A percentile compares a stretch with the other conserved stretches of the same genome.
Conservation (phyloP, 768 basidiomycete genomes). For the Calocera viscosa region DNA sequence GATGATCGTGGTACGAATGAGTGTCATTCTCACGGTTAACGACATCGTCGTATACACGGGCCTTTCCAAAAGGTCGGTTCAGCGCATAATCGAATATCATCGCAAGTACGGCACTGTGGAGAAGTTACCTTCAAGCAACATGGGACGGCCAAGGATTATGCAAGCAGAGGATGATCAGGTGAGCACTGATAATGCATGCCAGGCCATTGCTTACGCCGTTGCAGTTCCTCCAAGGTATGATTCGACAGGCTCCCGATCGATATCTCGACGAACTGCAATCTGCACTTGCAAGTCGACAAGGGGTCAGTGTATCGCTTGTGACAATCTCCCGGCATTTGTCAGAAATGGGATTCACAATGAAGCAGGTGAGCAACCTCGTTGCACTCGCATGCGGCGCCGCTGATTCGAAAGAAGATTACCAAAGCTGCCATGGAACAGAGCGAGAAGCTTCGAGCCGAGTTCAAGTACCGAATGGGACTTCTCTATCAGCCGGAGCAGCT, state of each 20-base stretch:
- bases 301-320: not conserved
- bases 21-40: not conserved
- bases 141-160: not conserved
- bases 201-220: not conserved
- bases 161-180: not conserved
- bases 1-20: conserved; percentile 8
- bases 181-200: not conserved
- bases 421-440: conserved; percentile 12
- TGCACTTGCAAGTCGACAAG: not conserved
- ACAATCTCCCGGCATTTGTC: conserved; percentile 9
- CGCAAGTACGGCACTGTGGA: not conserved
- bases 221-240: conserved; percentile 7
- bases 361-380: conserved; percentile 8
- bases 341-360: not conserved
- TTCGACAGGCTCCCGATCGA: not conserved
- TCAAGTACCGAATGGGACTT: not conserved
- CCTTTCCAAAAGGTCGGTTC: not conserved
- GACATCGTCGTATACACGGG: conserved; percentile 10
- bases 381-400: not conserved
- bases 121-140: not conserved
- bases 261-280: conserved; percentile 12
- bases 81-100: not conserved
- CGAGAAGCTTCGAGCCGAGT: conserved; percentile 3
- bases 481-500: conserved; percentile 18
- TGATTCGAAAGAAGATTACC: conserved; percentile 4